Evolutionary conservation across 192 early-diverging fungal species (phyloP).

Genomic region (Umbelopsis sp.): DNA sequence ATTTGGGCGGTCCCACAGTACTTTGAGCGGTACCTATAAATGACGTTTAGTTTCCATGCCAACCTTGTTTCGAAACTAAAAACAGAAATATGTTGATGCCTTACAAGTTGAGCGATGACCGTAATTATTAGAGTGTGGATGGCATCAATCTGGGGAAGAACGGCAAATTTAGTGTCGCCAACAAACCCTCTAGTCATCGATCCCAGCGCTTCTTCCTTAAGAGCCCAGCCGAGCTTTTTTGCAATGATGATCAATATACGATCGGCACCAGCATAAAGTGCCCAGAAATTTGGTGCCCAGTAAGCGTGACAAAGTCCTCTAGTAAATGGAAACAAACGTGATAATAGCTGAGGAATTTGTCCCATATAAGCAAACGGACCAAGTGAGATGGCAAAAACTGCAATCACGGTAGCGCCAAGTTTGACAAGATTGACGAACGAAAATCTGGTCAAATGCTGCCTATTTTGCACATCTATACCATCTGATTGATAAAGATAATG

Average conservation of each 20-base stretch:
- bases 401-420: conserved; percentile 65
- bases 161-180: conserved; percentile 82
- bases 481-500: background rate
- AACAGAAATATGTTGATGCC: conserved; percentile 17
- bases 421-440: conserved; percentile 50
- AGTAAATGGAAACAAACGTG: conserved; percentile 93
- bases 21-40: conserved; percentile 49
- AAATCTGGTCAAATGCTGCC: conserved; percentile 20
- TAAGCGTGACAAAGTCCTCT: conserved; percentile 95
- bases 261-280: conserved; percentile 84
- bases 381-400: conserved; percentile 80
- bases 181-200: conserved; percentile 90
- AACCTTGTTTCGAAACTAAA: background rate
- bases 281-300: conserved; percentile 99
- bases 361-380: conserved; percentile 75
- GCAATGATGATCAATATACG: conserved; percentile 63
- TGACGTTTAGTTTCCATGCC: background rate
- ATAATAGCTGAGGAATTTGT: conserved; percentile 77
- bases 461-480: background rate
- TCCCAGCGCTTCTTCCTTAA: conserved; percentile 49
- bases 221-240: conserved; percentile 36
- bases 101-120: conserved; percentile 67
- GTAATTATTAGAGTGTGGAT: conserved; percentile 75
- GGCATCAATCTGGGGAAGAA: conserved; percentile 77
- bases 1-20: conserved; percentile 58